Conservation (phyloP, 352 stramenopile species). For the Globisporangium paroecandrum region DNA sequence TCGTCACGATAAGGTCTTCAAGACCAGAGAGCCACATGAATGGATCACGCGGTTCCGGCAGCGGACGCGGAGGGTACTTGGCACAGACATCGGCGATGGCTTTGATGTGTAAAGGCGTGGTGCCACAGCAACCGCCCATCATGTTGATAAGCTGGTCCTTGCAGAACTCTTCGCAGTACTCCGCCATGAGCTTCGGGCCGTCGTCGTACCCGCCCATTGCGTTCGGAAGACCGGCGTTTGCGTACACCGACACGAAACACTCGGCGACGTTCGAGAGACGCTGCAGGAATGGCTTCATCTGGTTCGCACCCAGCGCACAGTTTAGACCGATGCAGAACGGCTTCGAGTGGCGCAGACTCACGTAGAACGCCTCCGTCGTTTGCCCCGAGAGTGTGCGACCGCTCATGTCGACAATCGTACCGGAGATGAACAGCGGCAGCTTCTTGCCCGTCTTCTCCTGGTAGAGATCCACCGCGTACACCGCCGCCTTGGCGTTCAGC, state of each 20-base stretch:
- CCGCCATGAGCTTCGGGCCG: slow-evolving; percentile 90
- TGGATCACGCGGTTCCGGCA: slow-evolving; percentile 80
- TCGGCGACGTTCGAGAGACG: slow-evolving; percentile 89
- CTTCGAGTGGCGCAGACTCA: slow-evolving; percentile 93
- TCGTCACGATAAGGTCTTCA: slow-evolving; percentile 92
- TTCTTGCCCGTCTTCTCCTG: slow-evolving; percentile 88
- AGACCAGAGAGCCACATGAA: slow-evolving; percentile 97
- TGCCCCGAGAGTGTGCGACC: slow-evolving; percentile 95
- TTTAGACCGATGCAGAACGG: slow-evolving; percentile 97
- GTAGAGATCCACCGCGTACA: slow-evolving; percentile 93
- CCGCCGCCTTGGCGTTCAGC: slow-evolving; percentile 95
- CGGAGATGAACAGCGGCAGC: slow-evolving; percentile 95
- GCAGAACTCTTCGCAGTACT: slow-evolving; percentile 93
- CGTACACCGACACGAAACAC: slow-evolving; percentile 97
- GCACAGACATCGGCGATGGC: slow-evolving; percentile 81
- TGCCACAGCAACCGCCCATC: slow-evolving; percentile 96
- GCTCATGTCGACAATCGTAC: slow-evolving; percentile 96
- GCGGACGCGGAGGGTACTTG: slow-evolving; percentile 75
- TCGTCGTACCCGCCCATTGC: slow-evolving; percentile 97
- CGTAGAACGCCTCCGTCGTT: slow-evolving; percentile 96
- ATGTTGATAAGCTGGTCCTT: slow-evolving; percentile 95
- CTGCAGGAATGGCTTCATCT: slow-evolving; percentile 96
- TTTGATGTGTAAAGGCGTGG: slow-evolving; percentile 93
- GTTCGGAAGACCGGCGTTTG: slow-evolving; percentile 96
- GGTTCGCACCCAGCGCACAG: slow-evolving; percentile 93